Percentiles rank a stretch among this genome's conserved stretches.
Conservation (phyloP, 2,329 filamentous ascomycete species). For the Dactylellina leptospora region DNA sequence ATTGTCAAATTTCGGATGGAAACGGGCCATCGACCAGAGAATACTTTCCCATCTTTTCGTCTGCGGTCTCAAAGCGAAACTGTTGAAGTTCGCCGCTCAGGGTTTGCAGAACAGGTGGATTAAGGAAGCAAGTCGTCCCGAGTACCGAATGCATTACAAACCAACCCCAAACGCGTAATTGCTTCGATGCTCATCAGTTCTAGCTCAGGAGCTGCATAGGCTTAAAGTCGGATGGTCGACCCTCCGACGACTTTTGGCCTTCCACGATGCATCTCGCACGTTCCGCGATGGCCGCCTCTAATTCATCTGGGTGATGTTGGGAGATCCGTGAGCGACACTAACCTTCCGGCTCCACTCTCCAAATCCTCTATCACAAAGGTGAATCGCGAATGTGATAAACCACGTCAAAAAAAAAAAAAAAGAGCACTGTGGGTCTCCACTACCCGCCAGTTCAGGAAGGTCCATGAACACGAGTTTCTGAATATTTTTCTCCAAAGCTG, state of each 20-base stretch:
- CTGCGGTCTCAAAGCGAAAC: slow-evolving; percentile 33
- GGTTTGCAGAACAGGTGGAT: slow-evolving; percentile 23
- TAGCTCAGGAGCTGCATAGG: slow-evolving; percentile 32
- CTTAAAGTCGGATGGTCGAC: not conserved
- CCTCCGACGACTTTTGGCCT: not conserved
- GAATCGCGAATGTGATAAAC: no score
- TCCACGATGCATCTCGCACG: slow-evolving; percentile 9
- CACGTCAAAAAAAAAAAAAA: no score
- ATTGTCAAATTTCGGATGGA: not conserved
- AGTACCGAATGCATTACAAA: slow-evolving; percentile 24
- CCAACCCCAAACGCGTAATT: slow-evolving; percentile 30
- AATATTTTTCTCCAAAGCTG: not conserved
- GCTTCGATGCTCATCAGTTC: slow-evolving; percentile 44
- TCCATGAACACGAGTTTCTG: not conserved
- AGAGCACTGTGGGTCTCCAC: not conserved
- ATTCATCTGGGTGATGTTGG: slow-evolving; percentile 19
- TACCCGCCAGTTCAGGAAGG: slow-evolving; percentile 29
- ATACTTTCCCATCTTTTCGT: no score
- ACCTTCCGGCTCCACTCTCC: slow-evolving; percentile 18
- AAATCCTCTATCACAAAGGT: slow-evolving; percentile 19
- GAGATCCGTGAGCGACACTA: slow-evolving; percentile 12
- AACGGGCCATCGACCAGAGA: not conserved
- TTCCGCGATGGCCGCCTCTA: slow-evolving; percentile 40
- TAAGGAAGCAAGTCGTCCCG: slow-evolving; percentile 50
- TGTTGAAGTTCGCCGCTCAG: slow-evolving; percentile 26